phyloP scores from a whole-genome alignment of 2,329 filamentous ascomycete genomes.

The Phaeoacremonium minimum region DNA sequence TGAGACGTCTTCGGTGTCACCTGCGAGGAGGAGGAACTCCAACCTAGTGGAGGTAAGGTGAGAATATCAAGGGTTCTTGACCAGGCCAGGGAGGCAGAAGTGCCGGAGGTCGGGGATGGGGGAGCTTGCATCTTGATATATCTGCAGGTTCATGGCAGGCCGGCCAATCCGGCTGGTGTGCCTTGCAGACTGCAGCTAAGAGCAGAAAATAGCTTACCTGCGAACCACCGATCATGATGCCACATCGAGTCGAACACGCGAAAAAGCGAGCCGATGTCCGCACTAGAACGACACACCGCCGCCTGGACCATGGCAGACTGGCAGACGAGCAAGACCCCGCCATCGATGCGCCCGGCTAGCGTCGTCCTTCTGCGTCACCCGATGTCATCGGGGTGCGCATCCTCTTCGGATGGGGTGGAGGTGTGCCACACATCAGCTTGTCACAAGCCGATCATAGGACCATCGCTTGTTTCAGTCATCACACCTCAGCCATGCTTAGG shows the following conservation, averaged over 20 bases:
- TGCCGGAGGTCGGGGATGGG: no score
- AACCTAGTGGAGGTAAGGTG: no score
- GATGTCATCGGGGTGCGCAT: background rate
- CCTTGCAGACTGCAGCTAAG: no score
- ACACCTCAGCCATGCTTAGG: background rate
- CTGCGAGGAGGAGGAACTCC: no score
- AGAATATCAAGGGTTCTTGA: background rate
- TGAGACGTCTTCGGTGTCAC: background rate
- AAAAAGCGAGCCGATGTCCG: no score
- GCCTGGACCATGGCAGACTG: no score
- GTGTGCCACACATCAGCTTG: background rate
- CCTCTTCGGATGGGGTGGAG: background rate
- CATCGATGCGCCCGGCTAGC: background rate
- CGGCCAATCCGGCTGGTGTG: slow-evolving; percentile 11
- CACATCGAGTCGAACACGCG: no score
- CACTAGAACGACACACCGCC: no score
- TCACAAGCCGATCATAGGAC: background rate
- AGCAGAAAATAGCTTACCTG: background rate
- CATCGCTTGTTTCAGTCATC: background rate
- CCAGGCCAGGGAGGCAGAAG: no score
- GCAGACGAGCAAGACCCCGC: background rate
- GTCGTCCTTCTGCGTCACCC: background rate
- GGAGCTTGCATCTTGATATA: slow-evolving; percentile 10
- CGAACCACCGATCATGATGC: background rate
- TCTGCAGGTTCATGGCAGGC: slow-evolving; percentile 2